These are phyloP conservation scores for Trifolium repens DNA, from an alignment of 306 rosid genomes.

Conservation along the genomic window DNA sequence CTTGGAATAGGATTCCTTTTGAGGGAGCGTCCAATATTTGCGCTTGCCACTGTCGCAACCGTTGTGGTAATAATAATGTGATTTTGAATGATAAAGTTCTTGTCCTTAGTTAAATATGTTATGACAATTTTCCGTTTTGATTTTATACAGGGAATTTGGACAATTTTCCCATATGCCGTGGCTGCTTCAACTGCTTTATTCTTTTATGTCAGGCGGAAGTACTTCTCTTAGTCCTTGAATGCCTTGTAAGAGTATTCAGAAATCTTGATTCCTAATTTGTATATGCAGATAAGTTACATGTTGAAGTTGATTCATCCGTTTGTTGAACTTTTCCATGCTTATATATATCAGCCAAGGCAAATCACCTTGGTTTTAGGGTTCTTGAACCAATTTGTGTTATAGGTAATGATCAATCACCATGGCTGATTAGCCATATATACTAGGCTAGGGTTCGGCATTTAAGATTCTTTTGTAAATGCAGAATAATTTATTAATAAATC, in stretches of 20 bases:
- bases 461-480: conserved; percentile 30
- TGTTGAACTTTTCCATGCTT: conserved; percentile 25
- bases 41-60: conserved; percentile 69
- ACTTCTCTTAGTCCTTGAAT: conserved; percentile 46
- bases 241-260: not conserved
- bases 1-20: conserved; percentile 63
- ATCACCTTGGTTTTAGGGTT: too few relatives aligned
- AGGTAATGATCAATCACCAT: not conserved
- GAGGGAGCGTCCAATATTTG: conserved; percentile 68
- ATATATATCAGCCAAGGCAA: not conserved
- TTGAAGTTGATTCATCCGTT: conserved; percentile 31
- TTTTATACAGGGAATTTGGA: conserved; percentile 62
- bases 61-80: conserved; percentile 53
- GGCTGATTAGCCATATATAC: conserved; percentile 25
- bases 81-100: not conserved
- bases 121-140: not conserved
- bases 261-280: not conserved
- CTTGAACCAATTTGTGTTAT: conserved; percentile 2
- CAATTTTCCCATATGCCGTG: conserved; percentile 60
- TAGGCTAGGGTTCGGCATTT: not conserved
- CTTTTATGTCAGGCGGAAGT: conserved; percentile 48
- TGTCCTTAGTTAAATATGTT: conserved; percentile 7
- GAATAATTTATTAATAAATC: conserved; percentile 17
- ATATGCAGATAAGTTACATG: conserved; percentile 17
- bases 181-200: conserved; percentile 66